Percentiles rank a stretch among this genome's conserved stretches.
These are phyloP conservation scores for Colletotrichum endophyticum DNA, from an alignment of 2,329 filamentous ascomycete species.

Conservation along the genomic window DNA sequence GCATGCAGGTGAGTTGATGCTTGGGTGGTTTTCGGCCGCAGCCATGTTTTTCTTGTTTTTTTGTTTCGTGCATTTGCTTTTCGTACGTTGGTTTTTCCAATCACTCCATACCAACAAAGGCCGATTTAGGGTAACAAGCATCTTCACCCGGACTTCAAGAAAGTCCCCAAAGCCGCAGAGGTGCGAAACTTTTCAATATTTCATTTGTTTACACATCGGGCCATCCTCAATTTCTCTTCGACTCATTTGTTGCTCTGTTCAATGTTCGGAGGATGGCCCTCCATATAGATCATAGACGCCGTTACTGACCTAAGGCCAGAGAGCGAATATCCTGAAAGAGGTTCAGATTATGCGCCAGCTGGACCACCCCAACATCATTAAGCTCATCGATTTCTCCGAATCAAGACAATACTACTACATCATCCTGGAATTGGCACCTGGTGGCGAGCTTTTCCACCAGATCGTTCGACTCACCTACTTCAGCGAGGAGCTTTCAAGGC, in stretches of 20 bases:
- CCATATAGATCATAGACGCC: background rate
- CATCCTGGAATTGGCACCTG: conserved; percentile 90
- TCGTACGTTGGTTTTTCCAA: conserved; percentile 23
- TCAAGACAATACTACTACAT: conserved; percentile 97
- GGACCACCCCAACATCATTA: conserved; percentile 95
- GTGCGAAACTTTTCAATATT: conserved; percentile 68
- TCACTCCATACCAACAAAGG: conserved; percentile 56
- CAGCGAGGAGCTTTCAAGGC: conserved; percentile 91
- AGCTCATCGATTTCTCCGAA: conserved; percentile 91
- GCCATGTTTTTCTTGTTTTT: conserved; percentile 24
- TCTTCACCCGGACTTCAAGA: conserved; percentile 96
- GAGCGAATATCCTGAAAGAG: conserved; percentile 97
- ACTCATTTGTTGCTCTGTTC: conserved; percentile 26
- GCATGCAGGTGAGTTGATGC: conserved; percentile 83
- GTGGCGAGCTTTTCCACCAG: conserved; percentile 97
- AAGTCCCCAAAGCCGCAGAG: conserved; percentile 94
- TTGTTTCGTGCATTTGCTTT: conserved; percentile 25
- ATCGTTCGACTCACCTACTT: conserved; percentile 98
- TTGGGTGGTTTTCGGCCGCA: conserved; percentile 19
- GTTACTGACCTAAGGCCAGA: conserved; percentile 57
- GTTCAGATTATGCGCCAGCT: conserved; percentile 98
- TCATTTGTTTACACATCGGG: conserved; percentile 33
- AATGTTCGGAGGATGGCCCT: conserved; percentile 21
- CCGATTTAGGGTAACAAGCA: conserved; percentile 81
- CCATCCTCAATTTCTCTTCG: conserved; percentile 31